These are phyloP conservation scores for Piper betle DNA, from an alignment of 164 flowering plant species.

Conservation along the genomic window DNA sequence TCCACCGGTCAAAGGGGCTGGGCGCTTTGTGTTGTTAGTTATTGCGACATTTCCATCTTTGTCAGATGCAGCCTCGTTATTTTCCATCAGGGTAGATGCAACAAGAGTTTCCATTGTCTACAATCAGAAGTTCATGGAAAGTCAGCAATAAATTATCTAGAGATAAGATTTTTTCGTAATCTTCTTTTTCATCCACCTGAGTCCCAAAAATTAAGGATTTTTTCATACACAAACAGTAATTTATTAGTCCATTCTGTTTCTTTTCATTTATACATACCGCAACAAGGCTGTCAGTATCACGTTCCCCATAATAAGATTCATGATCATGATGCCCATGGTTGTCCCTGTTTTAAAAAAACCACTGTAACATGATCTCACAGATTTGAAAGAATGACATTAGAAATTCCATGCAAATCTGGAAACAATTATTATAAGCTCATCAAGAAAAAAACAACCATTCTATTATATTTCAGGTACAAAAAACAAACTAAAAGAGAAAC, in stretches of 20 bases:
- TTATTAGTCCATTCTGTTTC: not conserved
- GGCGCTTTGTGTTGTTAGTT: slow-evolving; percentile 41
- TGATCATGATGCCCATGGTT: slow-evolving; percentile 91
- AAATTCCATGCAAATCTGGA: not conserved
- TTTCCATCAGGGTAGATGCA: slow-evolving; percentile 47
- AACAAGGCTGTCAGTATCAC: slow-evolving; percentile 83
- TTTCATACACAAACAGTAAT: not conserved
- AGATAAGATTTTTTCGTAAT: too few relatives aligned
- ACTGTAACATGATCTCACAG: not conserved
- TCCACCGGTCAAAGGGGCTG: slow-evolving; percentile 84
- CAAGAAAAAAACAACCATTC: not conserved
- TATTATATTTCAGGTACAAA: too few relatives aligned
- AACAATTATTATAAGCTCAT: not conserved
- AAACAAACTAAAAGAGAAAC: not conserved
- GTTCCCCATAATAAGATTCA: slow-evolving; percentile 97
- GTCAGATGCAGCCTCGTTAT: slow-evolving; percentile 38
- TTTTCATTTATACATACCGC: slow-evolving; percentile 26
- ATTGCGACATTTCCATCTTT: slow-evolving; percentile 15
- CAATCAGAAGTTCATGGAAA: slow-evolving; percentile 3
- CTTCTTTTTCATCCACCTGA: too few relatives aligned
- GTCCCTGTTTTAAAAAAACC: slow-evolving; percentile 35
- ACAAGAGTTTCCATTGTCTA: slow-evolving; percentile 75
- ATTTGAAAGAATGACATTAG: not conserved
- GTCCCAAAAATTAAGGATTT: too few relatives aligned
- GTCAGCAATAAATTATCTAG: too few relatives aligned